Percentiles rank a stretch among this genome's conserved stretches.
Evolutionary conservation across 257 asterid species (phyloP).

Genomic region (Phtheirospermum japonicum): DNA sequence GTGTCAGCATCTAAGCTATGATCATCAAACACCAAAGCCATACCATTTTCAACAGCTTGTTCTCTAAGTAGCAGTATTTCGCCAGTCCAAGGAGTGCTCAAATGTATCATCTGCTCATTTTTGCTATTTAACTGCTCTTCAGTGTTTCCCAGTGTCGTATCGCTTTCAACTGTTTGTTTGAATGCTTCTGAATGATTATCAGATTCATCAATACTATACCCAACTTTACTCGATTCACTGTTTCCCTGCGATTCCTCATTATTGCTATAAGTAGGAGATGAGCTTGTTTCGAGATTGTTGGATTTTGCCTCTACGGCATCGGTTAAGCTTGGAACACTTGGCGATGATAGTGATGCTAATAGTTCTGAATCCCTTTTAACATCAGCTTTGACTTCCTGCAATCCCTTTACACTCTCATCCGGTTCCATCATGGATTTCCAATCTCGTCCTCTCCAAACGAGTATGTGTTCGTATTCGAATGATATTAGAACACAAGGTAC

Average conservation of each 20-base stretch:
- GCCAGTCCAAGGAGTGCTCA: slow-evolving; percentile 31
- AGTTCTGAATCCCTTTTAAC: slow-evolving; percentile 27
- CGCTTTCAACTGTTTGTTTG: slow-evolving; percentile 24
- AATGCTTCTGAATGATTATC: slow-evolving; percentile 18
- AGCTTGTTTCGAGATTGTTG: slow-evolving; percentile 26
- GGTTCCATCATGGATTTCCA: slow-evolving; percentile 64
- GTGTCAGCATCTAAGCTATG: slow-evolving; percentile 62
- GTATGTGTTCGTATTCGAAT: slow-evolving; percentile 80
- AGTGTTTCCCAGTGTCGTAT: slow-evolving; percentile 12
- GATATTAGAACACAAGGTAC: slow-evolving; percentile 90
- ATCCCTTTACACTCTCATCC: slow-evolving; percentile 31
- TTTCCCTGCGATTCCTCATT: slow-evolving; percentile 31
- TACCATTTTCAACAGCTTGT: slow-evolving; percentile 70
- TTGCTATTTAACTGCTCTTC: slow-evolving; percentile 20
- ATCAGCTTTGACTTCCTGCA: slow-evolving; percentile 32
- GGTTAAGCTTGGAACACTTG: slow-evolving; percentile 27
- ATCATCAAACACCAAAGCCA: slow-evolving; percentile 58
- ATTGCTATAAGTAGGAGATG: slow-evolving; percentile 26
- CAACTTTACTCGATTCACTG: slow-evolving; percentile 24
- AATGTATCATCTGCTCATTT: slow-evolving; percentile 22
- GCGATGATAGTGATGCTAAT: slow-evolving; percentile 27
- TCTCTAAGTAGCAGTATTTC: slow-evolving; percentile 49
- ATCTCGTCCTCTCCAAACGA: slow-evolving; percentile 79
- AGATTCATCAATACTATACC: background rate
- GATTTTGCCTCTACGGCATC: slow-evolving; percentile 9